Evolutionary conservation across 2,329 filamentous ascomycete species (phyloP), one percentile per base, ranked within the genome.

Genomic region (Plenodomus lindquistii): DNA sequence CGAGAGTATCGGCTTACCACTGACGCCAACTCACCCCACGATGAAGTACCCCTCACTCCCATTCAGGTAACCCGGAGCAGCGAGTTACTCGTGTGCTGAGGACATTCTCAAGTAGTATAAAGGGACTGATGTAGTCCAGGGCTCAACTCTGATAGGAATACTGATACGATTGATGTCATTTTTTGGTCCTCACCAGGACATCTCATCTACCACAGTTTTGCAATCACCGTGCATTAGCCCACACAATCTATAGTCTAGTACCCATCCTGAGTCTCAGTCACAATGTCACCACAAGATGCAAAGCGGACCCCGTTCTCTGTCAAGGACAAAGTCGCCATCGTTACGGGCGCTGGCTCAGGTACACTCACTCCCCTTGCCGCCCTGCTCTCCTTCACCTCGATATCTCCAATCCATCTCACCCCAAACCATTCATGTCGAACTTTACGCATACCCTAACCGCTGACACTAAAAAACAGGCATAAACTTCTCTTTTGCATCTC

Each of bases 301-400:
- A 40, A 44, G 6, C 31, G 45, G 15, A 11, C 49, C 11, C 40
- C 69, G 3, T 78, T 75, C 53, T 61, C 59, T 17, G 71, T 79
- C 3, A 50, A 71, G 13, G 75, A 75, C 8, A 79, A 79, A 61
- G 73, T 65, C n/a, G 77, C 77, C 4, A 71, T 79, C 40, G 67
- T 79, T 4, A 79, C 77, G 5, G 77, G 77, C 29, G 77, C 76
- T 42, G 77, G 77, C 10, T 69, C 67, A 22, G 66, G 67, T 67
- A 55, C 27, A 43, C 54, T 11, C 11, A 31, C 16, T 36, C 15
- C 15, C 11, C 20, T 37, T 52, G 27, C 13, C 15, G n/a, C 27
- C 42, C 29, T 31, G 35, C 27, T 13, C 38, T 11, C 16, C 24
- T 7, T 40, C n/a, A 43, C n/a, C n/a, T n/a, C n/a, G n/a, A n/a